Base-by-base conservation (phyloP, 208 protist genomes). In the Balamuthia mandrillaris region DNA sequence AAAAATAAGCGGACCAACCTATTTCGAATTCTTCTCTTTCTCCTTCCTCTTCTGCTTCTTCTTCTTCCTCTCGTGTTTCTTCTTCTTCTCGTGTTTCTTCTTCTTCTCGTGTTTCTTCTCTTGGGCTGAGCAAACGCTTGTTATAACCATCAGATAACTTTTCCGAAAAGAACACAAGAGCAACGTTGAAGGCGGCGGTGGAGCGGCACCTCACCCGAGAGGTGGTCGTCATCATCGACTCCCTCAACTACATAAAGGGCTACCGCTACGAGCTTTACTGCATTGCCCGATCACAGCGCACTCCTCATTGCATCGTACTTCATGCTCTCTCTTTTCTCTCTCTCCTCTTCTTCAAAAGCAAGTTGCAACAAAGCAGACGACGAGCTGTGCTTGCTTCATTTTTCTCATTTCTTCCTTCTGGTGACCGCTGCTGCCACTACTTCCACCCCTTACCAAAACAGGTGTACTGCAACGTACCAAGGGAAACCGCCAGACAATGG, bases 201-300 rank as follows among this genome's bases (percentile, higher is more conserved):
- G 88, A 92, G 56, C 81, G 87, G 61, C 66, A 63, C 41, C 27
- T 92, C 18, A 37, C 60, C 24, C 86, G 74, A 70, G 86, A 86
- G 35, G 75, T 39, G 14, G 70, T 92, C 5, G 87, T 93, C 5
- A 92, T 94, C 45, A 29, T 77, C 3, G 92, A 94, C 58, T 90
- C 88, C 24, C 65, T 92, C 33, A 94, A 94, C 84, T 94, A 93
- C 86, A 94, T 94, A 61, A 92, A 93, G 86, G 92, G 92, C 39
- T 93, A 88, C 39, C 85, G 92, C 41, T 94, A 94, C 66, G 90
- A 94, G 52, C 74, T 94, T 0, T 93, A 88, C 68, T 94, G 92
- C 85, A 61, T 86, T 47, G 82, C 84, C 1, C 51, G 86, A 24
- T 45, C 49, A 5, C 47, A 61, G 35, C 37, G 29, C 1, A 88